Evolutionary conservation across 2,329 filamentous ascomycete species (phyloP), one percentile per base, ranked within the genome.

Genomic region (Nothomitra cinnamomea): DNA sequence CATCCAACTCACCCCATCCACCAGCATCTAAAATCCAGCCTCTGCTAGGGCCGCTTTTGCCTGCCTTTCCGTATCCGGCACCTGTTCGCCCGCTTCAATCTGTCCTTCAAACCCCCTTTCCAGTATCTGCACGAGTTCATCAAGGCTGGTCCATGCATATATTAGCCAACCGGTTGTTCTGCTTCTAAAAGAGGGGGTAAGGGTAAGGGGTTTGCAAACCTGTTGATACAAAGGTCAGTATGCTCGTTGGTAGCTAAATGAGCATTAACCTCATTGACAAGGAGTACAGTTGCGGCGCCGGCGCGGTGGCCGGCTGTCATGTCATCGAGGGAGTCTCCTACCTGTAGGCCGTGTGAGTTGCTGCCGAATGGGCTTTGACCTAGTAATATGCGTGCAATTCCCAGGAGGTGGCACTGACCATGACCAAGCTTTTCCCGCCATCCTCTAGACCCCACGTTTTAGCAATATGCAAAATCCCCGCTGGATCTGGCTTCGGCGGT

Each of bases 281-380:
- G 71, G 63, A 96, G 64, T n/a, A 96, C 88, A 0, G 92, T 96
- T 35, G 87, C 85, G 1, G 89, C 87, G 1, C 90, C 90, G 0
- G 90, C 90, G 52, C 73, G 74, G 56, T 83, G 77, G 0, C 92
- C 90, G 0, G 90, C 87, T 6, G 83, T 85, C 79, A 96, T 94
- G 64, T 98, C 92, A 65, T 96, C 92, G 54, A 94, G 79, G 15
- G 83, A 88, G 64, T 90, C 85, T 2, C 85, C 85, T 21, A 74
- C 45, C 45, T 49, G 24, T 25, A 71, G 72, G 69, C 61, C 52
- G 52, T 57, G 49, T 28, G 57, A 50, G 8, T 54, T 53, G 13
- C 56, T 53, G 13, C 5, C 28, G 6, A 4, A 35, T 19, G 22
- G 6, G 25, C 41, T 3, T 45, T 43, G 19, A 58, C 57, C 45